Evolutionary conservation across 352 stramenopile genomes (phyloP).

Genomic region (Aphanomyces cochlioides): DNA sequence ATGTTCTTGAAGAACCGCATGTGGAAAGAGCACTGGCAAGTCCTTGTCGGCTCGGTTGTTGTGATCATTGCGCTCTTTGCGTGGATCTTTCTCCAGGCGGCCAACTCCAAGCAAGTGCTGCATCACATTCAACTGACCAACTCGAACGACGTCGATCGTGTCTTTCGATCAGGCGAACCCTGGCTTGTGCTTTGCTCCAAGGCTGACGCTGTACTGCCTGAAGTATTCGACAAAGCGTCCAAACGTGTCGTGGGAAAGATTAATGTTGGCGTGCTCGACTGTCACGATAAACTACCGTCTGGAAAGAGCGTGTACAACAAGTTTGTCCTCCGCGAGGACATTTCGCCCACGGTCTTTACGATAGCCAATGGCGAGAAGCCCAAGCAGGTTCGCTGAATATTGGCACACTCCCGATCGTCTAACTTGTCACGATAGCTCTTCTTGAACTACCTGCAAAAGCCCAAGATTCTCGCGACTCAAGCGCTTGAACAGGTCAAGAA

Average conservation of each 20-base stretch:
- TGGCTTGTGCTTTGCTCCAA: slow-evolving; percentile 76
- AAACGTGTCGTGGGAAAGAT: slow-evolving; percentile 52
- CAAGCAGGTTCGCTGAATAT: slow-evolving; percentile 46
- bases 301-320: slow-evolving; percentile 57
- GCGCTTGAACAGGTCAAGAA: slow-evolving; percentile 57
- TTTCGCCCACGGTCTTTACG: slow-evolving; percentile 72
- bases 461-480: slow-evolving; percentile 56
- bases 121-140: slow-evolving; percentile 63
- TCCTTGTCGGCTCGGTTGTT: slow-evolving; percentile 35
- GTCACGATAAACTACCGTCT: slow-evolving; percentile 47
- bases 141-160: slow-evolving; percentile 48
- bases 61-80: slow-evolving; percentile 62
- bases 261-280: slow-evolving; percentile 72
- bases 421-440: slow-evolving; percentile 43
- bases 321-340: slow-evolving; percentile 58
- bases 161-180: slow-evolving; percentile 76
- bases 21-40: slow-evolving; percentile 75
- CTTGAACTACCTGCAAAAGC: slow-evolving; percentile 55
- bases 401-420: not conserved
- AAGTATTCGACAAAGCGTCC: slow-evolving; percentile 65
- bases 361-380: slow-evolving; percentile 70
- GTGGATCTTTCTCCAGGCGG: slow-evolving; percentile 62
- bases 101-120: slow-evolving; percentile 53
- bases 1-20: slow-evolving; percentile 79
- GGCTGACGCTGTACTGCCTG: slow-evolving; percentile 62